Conservation (phyloP, 352 stramenopile species). For the Globisporangium ultimum region DNA sequence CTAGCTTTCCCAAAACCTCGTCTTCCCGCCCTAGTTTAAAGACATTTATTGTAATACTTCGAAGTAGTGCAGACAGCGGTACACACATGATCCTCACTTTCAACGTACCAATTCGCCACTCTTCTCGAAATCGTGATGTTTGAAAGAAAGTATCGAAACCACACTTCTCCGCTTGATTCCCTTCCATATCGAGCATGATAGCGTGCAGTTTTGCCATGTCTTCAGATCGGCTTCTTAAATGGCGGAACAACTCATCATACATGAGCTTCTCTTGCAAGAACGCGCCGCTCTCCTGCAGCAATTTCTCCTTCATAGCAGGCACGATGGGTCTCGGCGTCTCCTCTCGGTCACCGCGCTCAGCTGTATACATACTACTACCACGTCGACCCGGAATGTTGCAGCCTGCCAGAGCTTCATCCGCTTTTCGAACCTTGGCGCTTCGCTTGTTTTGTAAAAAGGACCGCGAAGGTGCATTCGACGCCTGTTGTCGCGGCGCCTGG, state of each 20-base stretch:
- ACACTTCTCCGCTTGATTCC: neutral
- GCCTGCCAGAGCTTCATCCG: neutral
- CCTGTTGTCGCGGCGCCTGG: neutral
- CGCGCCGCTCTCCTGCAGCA: conserved; percentile 6
- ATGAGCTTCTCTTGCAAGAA: conserved; percentile 22
- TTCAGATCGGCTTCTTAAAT: conserved; percentile 29
- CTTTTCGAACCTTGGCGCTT: neutral
- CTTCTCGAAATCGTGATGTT: conserved; percentile 26
- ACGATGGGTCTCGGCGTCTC: neutral
- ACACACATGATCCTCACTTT: neutral
- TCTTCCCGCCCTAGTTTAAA: conserved; percentile 19
- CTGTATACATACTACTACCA: neutral
- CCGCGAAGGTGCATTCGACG: neutral
- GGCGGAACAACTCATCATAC: conserved; percentile 35
- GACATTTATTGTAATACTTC: neutral
- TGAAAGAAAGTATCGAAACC: conserved; percentile 11
- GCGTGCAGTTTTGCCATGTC: conserved; percentile 21
- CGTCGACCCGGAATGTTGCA: neutral
- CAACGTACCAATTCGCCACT: conserved; percentile 34
- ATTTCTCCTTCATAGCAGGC: neutral
- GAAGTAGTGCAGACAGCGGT: neutral
- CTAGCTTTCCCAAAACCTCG: conserved; percentile 18
- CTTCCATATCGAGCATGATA: neutral
- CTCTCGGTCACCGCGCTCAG: neutral
- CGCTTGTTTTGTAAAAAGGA: conserved; percentile 1